phyloP scores from a whole-genome alignment of 768 basidiomycete genomes.

The Agaricus subrufescens region DNA sequence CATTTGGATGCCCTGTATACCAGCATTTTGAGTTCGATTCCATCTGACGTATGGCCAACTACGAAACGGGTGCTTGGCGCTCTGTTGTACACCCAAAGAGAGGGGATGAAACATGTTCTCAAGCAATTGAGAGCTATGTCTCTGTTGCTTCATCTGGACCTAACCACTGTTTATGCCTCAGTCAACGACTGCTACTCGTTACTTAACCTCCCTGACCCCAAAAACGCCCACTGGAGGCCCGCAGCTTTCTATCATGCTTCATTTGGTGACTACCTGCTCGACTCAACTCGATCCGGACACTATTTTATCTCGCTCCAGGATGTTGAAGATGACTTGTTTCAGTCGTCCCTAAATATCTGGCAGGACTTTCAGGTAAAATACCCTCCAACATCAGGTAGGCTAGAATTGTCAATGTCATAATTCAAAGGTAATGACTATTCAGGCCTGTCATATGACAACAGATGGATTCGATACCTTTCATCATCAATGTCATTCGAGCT shows the following conservation, averaged over 20 bases:
- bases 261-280: constrained; percentile 21
- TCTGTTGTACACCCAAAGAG: not conserved
- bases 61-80: not conserved
- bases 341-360: too few relatives aligned
- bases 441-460: too few relatives aligned
- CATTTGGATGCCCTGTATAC: not conserved
- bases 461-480: too few relatives aligned
- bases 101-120: not conserved
- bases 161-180: not conserved
- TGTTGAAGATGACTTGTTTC: too few relatives aligned
- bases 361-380: too few relatives aligned
- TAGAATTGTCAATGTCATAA: too few relatives aligned
- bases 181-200: not conserved
- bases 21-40: not conserved
- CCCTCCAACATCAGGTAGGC: too few relatives aligned
- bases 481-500: too few relatives aligned
- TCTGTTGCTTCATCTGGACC: not conserved
- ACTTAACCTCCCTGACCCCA: not conserved
- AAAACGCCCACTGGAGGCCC: not conserved
- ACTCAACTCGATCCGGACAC: not conserved
- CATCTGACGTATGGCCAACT: not conserved
- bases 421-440: too few relatives aligned
- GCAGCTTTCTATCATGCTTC: constrained; percentile 25
- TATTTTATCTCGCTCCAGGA: constrained; percentile 8
- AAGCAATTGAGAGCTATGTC: not conserved